A percentile compares a stretch with the other conserved stretches of the same genome.
phyloP scores from a whole-genome alignment of 1,139 yeast species.

The Pichia sp. region DNA sequence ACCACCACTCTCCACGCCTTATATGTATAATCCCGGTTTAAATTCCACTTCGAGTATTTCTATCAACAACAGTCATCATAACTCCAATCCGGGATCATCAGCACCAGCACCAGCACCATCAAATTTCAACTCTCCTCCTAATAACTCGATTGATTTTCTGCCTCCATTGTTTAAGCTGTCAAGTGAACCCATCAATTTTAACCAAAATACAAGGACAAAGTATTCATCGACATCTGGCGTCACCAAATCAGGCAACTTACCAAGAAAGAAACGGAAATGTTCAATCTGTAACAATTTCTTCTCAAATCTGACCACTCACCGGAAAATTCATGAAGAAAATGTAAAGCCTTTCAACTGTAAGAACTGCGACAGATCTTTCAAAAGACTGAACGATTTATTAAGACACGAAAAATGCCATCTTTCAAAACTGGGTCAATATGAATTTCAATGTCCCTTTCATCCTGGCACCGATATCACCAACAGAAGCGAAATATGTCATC shows the following conservation, averaged over 20 bases:
- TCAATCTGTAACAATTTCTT: constrained; percentile 71
- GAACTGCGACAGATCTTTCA: constrained; percentile 76
- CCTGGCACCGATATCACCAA: constrained; percentile 3
- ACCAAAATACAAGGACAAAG: not conserved
- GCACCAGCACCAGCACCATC: too few species aligned
- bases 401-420: constrained; percentile 82
- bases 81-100: too few species aligned
- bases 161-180: too few species aligned
- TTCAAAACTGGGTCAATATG: constrained; percentile 54
- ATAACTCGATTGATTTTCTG: too few species aligned
- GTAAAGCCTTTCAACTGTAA: constrained; percentile 73
- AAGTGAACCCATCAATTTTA: not conserved
- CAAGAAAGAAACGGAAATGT: constrained; percentile 71
- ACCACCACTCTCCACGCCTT: too few species aligned
- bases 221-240: not conserved
- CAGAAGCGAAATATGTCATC: constrained; percentile 44
- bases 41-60: too few species aligned
- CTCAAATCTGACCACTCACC: constrained; percentile 79
- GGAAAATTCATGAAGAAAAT: constrained; percentile 71
- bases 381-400: constrained; percentile 77
- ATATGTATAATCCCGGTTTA: too few species aligned
- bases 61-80: too few species aligned
- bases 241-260: not conserved
- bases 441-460: constrained; percentile 39
- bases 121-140: too few species aligned